A percentile compares a stretch with the other conserved stretches of the same genome.
These are phyloP conservation scores for Polychaeton citri DNA, from an alignment of 2,329 filamentous ascomycete genomes.

Conservation along the genomic window DNA sequence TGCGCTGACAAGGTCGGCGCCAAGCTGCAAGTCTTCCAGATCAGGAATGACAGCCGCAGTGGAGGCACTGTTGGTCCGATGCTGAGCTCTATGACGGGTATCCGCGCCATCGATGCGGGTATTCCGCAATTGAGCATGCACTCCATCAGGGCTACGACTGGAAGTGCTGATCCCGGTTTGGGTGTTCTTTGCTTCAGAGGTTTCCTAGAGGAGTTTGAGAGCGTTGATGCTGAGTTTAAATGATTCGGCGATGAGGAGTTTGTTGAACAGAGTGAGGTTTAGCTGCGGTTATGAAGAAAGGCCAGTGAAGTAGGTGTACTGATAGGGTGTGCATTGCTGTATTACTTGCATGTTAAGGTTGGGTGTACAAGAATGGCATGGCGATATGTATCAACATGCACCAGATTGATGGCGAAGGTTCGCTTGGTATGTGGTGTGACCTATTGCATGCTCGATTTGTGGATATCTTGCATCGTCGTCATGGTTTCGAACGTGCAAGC, in stretches of 20 bases:
- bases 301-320: too few species aligned
- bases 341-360: too few species aligned
- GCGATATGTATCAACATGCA: too few species aligned
- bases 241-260: neutral
- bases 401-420: too few species aligned
- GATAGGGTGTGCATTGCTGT: too few species aligned
- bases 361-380: too few species aligned
- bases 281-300: too few species aligned
- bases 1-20: conserved; percentile 62
- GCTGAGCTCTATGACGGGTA: conserved; percentile 66
- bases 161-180: conserved; percentile 70
- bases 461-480: too few species aligned
- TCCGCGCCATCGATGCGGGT: conserved; percentile 73
- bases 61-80: conserved; percentile 94
- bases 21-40: conserved; percentile 79
- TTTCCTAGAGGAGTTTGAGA: conserved; percentile 76
- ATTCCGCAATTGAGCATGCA: conserved; percentile 93
- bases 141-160: conserved; percentile 77
- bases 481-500: too few species aligned
- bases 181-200: conserved; percentile 81
- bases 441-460: too few species aligned
- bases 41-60: conserved; percentile 77
- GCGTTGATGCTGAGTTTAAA: conserved; percentile 68
- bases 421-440: too few species aligned
- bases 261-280: too few species aligned